Conservation (phyloP, 2,329 filamentous ascomycete species). For the Aspergillus neoniger region DNA sequence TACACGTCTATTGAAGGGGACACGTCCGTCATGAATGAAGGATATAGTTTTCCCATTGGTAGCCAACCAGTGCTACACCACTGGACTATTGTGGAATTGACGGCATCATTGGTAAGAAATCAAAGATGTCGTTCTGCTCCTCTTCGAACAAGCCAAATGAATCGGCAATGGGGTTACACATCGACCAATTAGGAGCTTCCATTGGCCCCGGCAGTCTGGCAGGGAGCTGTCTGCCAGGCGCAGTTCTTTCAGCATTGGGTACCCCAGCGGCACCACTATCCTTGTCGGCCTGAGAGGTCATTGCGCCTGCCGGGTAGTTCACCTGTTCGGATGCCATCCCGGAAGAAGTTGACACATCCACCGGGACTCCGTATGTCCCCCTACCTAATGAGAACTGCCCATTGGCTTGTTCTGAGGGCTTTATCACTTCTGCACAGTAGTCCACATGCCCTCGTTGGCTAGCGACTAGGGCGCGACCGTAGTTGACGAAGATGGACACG, state of each 20-base stretch:
- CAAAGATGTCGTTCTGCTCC: slow-evolving; percentile 40
- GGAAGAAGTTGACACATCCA: not conserved
- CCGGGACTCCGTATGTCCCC: not conserved
- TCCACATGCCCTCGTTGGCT: slow-evolving; percentile 4
- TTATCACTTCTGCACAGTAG: not conserved
- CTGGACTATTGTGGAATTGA: slow-evolving; percentile 26
- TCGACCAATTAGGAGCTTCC: slow-evolving; percentile 39
- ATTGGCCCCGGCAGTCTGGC: slow-evolving; percentile 32
- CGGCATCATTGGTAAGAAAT: slow-evolving; percentile 39
- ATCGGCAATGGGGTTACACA: slow-evolving; percentile 40
- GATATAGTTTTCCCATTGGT: not conserved
- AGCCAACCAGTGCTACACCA: not conserved
- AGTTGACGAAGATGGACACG: slow-evolving; percentile 41
- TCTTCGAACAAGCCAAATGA: slow-evolving; percentile 41
- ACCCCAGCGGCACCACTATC: slow-evolving; percentile 18
- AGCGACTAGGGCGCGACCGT: slow-evolving; percentile 36
- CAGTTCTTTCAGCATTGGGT: slow-evolving; percentile 22
- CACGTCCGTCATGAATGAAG: not conserved
- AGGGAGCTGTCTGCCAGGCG: slow-evolving; percentile 25
- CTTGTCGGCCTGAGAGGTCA: slow-evolving; percentile 17
- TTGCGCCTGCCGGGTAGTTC: slow-evolving; percentile 14
- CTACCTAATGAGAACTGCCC: not conserved
- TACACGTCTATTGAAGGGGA: not conserved
- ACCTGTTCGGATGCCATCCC: not conserved
- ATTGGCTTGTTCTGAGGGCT: not conserved